phyloP scores from a whole-genome alignment of 1,284 basidiomycete species.

The Ustilago shanxiensis region DNA sequence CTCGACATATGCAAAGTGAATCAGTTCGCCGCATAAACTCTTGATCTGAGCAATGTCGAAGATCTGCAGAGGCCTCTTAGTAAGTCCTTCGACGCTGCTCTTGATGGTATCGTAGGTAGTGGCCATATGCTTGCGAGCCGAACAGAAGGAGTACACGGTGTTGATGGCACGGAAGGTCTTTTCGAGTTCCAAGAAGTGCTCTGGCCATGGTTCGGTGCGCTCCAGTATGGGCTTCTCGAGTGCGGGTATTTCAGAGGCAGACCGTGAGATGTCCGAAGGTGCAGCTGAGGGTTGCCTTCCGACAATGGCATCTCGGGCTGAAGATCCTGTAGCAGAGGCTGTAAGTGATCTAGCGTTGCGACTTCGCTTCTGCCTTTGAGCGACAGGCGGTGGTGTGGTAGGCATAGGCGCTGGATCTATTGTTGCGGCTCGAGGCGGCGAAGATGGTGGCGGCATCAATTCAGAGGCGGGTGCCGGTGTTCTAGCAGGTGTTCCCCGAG shows the following conservation, averaged over 20 bases:
- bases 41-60: slow-evolving; percentile 85
- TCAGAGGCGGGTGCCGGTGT: not conserved
- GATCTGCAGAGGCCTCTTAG: slow-evolving; percentile 83
- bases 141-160: slow-evolving; percentile 88
- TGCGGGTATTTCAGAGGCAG: slow-evolving; percentile 19
- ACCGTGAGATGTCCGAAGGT: slow-evolving; percentile 19
- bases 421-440: slow-evolving; percentile 18
- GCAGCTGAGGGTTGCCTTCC: slow-evolving; percentile 41
- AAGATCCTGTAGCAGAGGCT: slow-evolving; percentile 7
- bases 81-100: slow-evolving; percentile 81
- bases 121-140: slow-evolving; percentile 83
- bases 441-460: slow-evolving; percentile 2
- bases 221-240: slow-evolving; percentile 36
- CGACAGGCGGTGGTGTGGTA: slow-evolving; percentile 19
- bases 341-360: slow-evolving; percentile 32
- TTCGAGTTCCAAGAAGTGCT: slow-evolving; percentile 70
- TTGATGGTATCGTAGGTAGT: slow-evolving; percentile 83
- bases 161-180: slow-evolving; percentile 80
- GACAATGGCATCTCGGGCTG: slow-evolving; percentile 27
- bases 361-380: slow-evolving; percentile 16
- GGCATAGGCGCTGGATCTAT: not conserved
- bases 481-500: not conserved
- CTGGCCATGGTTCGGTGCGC: slow-evolving; percentile 67
- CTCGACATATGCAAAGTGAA: slow-evolving; percentile 86
- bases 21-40: slow-evolving; percentile 84